Evolutionary conservation across 2,329 filamentous ascomycete genomes (phyloP), one percentile per base, ranked within the genome.

Genomic region (Talaromyces sp.): DNA sequence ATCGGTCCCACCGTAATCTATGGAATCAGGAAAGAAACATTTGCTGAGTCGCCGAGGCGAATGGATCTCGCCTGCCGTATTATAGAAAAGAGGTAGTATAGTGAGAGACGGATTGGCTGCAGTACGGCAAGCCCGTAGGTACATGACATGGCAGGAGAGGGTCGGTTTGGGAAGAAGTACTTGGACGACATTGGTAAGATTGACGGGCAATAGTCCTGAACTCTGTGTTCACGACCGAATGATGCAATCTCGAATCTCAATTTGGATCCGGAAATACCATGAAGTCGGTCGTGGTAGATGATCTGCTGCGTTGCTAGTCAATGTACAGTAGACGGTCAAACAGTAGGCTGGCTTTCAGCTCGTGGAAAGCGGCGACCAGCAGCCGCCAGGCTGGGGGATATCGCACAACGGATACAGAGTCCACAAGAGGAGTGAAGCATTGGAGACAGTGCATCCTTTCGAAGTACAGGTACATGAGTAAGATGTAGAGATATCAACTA

Each of bases 41-140:
- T 16, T 50, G 25, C 23, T n/a, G 16, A 18, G 9, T 21, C 28
- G 31, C 50, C 16, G 50, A 40, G 35, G 23, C 54, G 31, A 42
- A 25, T 37, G 21, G 18, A 42, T 18, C 18, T 18, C 31, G 35
- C 28, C 28, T 54, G 48, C 9, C 46, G 23, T 52, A 33, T 14
- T 54, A 35, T 54, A 23, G 50, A 21, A n/a, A 5, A 9, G 16
- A 52, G 28, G 6, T 33, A 28, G 6, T 12, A 35, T 31, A 52
- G 16, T 21, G 48, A 21, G 48, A 39, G 8, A 35, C 33, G 54
- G n/a, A 9, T 56, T 25, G 55, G 37, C 25, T 21, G 55, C 55
- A 21, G 39, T 42, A 33, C 55, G 55, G 55, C 37, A 33, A 40
- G 35, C 5, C 54, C 55, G 55, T 42, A 18, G 37, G 55, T 58